A percentile compares a stretch with the other conserved stretches of the same genome.
Evolutionary conservation across 164 flowering plant genomes (phyloP).

Genomic region (Tetracentron sinense): DNA sequence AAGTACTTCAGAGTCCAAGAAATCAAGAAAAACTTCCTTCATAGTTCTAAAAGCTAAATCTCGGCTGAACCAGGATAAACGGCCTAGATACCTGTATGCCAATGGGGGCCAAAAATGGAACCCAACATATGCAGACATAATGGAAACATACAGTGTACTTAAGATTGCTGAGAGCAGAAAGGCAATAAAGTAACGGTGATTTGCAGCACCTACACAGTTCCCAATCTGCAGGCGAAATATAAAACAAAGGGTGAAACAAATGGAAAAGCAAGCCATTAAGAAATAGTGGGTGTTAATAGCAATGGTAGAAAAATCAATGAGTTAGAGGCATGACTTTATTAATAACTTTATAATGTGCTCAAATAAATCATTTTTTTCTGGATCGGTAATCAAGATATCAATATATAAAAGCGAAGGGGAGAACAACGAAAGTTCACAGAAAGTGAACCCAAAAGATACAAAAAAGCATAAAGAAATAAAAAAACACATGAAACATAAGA

Average conservation of each 20-base stretch:
- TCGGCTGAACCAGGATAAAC: slow-evolving; percentile 10
- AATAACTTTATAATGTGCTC: too few relatives aligned
- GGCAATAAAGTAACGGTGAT: slow-evolving; percentile 64
- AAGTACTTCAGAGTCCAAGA: slow-evolving; percentile 44
- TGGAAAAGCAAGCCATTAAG: neutral
- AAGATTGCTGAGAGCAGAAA: slow-evolving; percentile 66
- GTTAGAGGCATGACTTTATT: neutral
- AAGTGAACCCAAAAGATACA: too few relatives aligned
- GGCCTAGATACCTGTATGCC: slow-evolving; percentile 14
- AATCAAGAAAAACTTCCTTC: slow-evolving; percentile 38
- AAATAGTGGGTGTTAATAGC: neutral
- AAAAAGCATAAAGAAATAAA: too few relatives aligned
- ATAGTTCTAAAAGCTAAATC: slow-evolving; percentile 18
- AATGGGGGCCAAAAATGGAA: slow-evolving; percentile 59
- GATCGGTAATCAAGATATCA: too few relatives aligned
- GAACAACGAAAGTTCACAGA: too few relatives aligned
- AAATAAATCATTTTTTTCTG: too few relatives aligned
- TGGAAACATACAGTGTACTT: slow-evolving; percentile 56
- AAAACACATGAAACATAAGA: too few relatives aligned
- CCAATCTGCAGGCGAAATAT: slow-evolving; percentile 66
- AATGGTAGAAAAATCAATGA: neutral
- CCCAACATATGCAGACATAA: slow-evolving; percentile 51
- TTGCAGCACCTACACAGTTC: slow-evolving; percentile 92
- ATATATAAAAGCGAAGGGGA: too few relatives aligned
- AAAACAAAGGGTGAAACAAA: neutral